Base-by-base conservation (phyloP, 768 basidiomycete genomes). In the Tulasnella sp. region DNA sequence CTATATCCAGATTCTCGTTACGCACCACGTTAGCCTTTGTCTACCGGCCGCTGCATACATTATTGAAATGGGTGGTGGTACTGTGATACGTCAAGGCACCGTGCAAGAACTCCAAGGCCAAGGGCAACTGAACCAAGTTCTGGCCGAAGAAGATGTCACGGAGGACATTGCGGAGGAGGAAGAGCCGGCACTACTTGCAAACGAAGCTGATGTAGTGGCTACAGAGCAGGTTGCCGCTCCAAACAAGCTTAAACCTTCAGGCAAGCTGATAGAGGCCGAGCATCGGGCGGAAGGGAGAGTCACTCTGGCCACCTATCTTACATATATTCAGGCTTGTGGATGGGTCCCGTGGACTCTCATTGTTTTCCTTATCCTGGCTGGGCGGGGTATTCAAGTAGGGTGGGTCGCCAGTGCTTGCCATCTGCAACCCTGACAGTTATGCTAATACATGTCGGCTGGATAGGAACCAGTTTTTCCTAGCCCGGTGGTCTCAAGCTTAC, bases 11-110 rank as follows among this genome's bases (percentile, higher is more conserved):
- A 76, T 92, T 60, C 76, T 93, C 17, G 87, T 92, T 53, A 91
- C 89, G 0, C 90, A 93, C 67, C 86, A 90, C 66, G 79, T 87
- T 59, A 76, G 74, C 31, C 75, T 91, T 4, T 87, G 85, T 65
- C 73, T 87, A 0, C 83, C 85, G 0, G 71, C 76, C 17, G 81
- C 87, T 0, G 71, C 79, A 1, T 85, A 85, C 69, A 74, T 89
- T 8, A 74, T 91, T 19, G 81, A 84, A 65, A 69, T 86, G 9
- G 72, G 72, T 1, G 67, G 73, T 15, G 84, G 84, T 0, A 63
- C 63, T 10, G 67, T 85, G 15, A 44, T 75, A 1, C 74, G 76
- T 19, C 76, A 79, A 63, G 83, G 82, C 0, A 71, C 74, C 2
- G 73, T 79, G 31, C 67, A 75, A 30, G 77, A 78, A 30, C 69